These are phyloP conservation scores for Gossypium raimondii DNA, from an alignment of 345 rosid species.

Conservation along the genomic window DNA sequence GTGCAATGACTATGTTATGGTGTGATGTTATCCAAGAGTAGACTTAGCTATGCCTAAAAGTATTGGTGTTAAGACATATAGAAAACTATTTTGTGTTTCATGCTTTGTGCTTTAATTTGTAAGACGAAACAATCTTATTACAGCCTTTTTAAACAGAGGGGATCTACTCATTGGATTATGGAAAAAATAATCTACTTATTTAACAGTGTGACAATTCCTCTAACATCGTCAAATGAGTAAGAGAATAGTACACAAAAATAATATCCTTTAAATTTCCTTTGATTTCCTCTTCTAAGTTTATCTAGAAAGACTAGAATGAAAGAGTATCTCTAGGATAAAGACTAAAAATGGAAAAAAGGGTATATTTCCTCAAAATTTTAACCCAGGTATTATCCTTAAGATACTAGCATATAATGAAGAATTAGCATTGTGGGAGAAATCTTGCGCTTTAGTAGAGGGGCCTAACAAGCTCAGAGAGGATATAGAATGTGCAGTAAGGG, in stretches of 20 bases:
- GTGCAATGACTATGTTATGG: background rate
- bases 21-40: background rate
- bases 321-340: constrained; percentile 1
- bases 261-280: background rate
- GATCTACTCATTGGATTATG: background rate
- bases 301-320: background rate
- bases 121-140: background rate
- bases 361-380: constrained; percentile 3
- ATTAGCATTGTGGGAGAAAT: background rate
- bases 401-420: background rate
- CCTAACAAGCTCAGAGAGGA: background rate
- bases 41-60: background rate
- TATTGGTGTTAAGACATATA: background rate
- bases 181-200: background rate
- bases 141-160: background rate
- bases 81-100: background rate
- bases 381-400: background rate
- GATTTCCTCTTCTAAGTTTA: constrained; percentile 5
- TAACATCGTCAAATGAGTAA: background rate
- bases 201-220: background rate
- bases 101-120: constrained; percentile 3
- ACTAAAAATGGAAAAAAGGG: background rate
- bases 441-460: background rate
- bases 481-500: background rate
- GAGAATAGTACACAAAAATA: background rate